Evolutionary conservation across 2,329 filamentous ascomycete species (phyloP).

Genomic region (Zymoseptoria tritici): DNA sequence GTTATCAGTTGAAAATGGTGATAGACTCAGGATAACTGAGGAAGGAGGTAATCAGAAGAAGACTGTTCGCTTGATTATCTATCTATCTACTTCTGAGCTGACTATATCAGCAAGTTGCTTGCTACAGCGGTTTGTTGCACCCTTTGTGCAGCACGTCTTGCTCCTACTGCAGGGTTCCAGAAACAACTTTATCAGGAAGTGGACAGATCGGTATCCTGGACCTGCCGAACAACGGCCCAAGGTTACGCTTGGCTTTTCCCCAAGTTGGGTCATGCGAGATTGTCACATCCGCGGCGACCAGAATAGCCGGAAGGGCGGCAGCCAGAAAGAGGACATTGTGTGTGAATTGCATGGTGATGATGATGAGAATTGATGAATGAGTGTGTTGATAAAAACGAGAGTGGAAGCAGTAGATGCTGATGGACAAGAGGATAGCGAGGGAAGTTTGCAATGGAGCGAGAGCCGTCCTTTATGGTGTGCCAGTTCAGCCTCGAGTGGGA

Average conservation of each 20-base stretch:
- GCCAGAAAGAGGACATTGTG: not conserved
- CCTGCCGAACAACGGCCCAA: not conserved
- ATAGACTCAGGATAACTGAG: too few relatives aligned
- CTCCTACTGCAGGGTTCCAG: too few relatives aligned
- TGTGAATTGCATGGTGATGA: not conserved
- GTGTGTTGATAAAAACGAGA: not conserved
- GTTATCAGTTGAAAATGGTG: too few relatives aligned
- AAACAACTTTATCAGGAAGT: too few relatives aligned
- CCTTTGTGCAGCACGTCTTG: too few relatives aligned
- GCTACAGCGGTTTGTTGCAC: too few relatives aligned
- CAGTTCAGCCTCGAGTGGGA: not conserved
- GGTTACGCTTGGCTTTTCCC: not conserved
- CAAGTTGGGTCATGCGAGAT: not conserved
- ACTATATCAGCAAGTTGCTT: too few relatives aligned
- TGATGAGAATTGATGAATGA: not conserved
- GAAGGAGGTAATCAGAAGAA: too few relatives aligned
- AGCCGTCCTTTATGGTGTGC: not conserved
- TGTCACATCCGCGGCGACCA: not conserved
- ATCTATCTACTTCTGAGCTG: too few relatives aligned
- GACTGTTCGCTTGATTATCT: too few relatives aligned
- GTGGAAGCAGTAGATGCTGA: not conserved
- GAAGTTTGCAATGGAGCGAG: not conserved
- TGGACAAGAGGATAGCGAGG: not conserved
- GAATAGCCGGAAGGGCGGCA: not conserved
- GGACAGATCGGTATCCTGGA: too few relatives aligned